Percentiles rank a stretch among this genome's conserved stretches.
phyloP scores from a whole-genome alignment of 306 rosid genomes.

The Alnus rubra region DNA sequence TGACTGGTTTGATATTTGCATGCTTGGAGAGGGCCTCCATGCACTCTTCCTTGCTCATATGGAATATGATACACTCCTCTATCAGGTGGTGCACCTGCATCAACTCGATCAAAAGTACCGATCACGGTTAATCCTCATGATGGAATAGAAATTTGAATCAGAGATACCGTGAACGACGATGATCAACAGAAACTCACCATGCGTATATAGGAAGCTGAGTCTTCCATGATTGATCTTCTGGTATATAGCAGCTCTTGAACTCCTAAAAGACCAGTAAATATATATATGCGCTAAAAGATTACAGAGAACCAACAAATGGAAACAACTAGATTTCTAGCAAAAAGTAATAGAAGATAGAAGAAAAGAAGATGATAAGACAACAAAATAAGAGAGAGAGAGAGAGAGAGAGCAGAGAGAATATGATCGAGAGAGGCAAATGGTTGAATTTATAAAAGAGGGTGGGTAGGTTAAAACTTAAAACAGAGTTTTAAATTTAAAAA shows the following conservation, averaged over 20 bases:
- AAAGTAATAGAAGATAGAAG: neutral
- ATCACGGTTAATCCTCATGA: neutral
- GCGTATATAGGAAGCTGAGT: constrained; percentile 81
- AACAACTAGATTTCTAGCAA: neutral
- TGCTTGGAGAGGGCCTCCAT: constrained; percentile 92
- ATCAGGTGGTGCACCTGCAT: constrained; percentile 84
- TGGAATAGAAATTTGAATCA: neutral
- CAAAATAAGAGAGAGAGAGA: neutral
- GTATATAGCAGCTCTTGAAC: neutral
- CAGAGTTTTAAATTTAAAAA: neutral
- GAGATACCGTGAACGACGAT: neutral
- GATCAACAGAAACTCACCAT: constrained; percentile 51
- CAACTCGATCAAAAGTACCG: neutral
- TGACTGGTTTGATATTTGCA: constrained; percentile 79
- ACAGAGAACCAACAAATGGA: neutral
- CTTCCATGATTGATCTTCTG: constrained; percentile 42
- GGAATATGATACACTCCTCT: constrained; percentile 87
- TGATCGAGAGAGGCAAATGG: constrained; percentile 17
- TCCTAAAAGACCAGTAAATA: neutral
- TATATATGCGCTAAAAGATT: neutral
- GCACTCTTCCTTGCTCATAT: constrained; percentile 93
- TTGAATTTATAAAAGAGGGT: constrained; percentile 26
- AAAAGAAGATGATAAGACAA: constrained; percentile 7
- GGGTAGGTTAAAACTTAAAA: neutral
- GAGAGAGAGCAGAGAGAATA: constrained; percentile 25